Conservation (phyloP, 2,329 filamentous ascomycete species). For the Epichloe brachyelytri region DNA sequence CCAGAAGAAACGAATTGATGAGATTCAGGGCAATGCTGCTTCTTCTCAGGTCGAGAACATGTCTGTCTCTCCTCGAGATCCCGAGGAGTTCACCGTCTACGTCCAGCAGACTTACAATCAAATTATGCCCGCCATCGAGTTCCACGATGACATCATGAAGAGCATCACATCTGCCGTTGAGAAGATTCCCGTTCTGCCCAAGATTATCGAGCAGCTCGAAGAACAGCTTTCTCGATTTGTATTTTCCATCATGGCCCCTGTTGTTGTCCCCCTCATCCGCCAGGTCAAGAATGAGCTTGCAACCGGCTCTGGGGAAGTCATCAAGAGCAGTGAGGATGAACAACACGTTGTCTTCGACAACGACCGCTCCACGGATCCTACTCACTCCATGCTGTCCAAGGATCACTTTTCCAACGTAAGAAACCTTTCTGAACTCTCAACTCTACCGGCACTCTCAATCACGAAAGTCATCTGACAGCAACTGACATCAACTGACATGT, state of each 20-base stretch:
- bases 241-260: conserved; percentile 82
- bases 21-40: conserved; percentile 65
- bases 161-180: conserved; percentile 65
- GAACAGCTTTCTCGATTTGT: conserved; percentile 83
- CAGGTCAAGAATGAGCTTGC: conserved; percentile 81
- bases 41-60: conserved; percentile 64
- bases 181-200: conserved; percentile 72
- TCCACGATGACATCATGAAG: conserved; percentile 82
- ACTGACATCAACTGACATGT: background rate
- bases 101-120: conserved; percentile 60
- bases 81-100: conserved; percentile 74
- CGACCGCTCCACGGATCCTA: conserved; percentile 64
- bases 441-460: no score
- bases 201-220: conserved; percentile 74
- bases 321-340: conserved; percentile 69
- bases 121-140: conserved; percentile 81
- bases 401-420: conserved; percentile 80
- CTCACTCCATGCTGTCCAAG: conserved; percentile 91
- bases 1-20: conserved; percentile 61
- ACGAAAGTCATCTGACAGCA: no score
- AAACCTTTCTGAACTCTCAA: background rate
- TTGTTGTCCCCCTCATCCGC: conserved; percentile 70
- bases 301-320: conserved; percentile 77
- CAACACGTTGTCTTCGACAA: conserved; percentile 81
- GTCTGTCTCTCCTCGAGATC: conserved; percentile 61